Base-by-base conservation (phyloP, 179 eudicot genomes). In the Amaranthus tricolor region DNA sequence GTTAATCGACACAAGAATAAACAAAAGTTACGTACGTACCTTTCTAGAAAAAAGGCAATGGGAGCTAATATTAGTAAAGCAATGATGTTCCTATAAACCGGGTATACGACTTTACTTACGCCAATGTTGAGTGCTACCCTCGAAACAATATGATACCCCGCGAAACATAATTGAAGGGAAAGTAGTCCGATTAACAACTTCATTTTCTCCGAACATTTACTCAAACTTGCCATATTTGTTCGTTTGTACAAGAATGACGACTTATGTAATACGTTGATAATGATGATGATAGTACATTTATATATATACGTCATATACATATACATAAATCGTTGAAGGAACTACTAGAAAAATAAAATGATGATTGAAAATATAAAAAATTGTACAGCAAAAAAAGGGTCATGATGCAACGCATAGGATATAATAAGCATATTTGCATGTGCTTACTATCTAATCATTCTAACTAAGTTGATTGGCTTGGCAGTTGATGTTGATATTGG, bases 71-170 rank as follows among this genome's bases (percentile, higher is more conserved):
- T 53, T 74, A 83, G 52, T 72, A 91, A 64, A 0, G 94, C 97
- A 76, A 91, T 74, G 72, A 86, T 79, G 76, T 89, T 89, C 68
- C 94, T 85, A 67, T 89, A 91, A 77, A 91, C 82, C 5, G 97
- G 94, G 70, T 88, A 91, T 12, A 88, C 97, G 59, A 91, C 82
- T 79, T 86, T 86, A 78, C 97, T 91, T 5, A 91, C 82, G 43
- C 97, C 97, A 73, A 91, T 88, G 73, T 89, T 88, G 0, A 91
- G 85, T 16, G 97, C 97, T 71, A 89, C 80, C 73, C 96, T 83
- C 6, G 97, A 91, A 11, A 91, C 97, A 10, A 91, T 88, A 74
- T 89, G 94, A 77, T 88, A 91, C 10, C 92, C 97, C 67, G 97
- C 89, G 83, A 84, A 89, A 69, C 94, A 89, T 9, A 89, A 74